phyloP scores from a whole-genome alignment of 164 flowering plant genomes.

The Magnolia officinalis region DNA sequence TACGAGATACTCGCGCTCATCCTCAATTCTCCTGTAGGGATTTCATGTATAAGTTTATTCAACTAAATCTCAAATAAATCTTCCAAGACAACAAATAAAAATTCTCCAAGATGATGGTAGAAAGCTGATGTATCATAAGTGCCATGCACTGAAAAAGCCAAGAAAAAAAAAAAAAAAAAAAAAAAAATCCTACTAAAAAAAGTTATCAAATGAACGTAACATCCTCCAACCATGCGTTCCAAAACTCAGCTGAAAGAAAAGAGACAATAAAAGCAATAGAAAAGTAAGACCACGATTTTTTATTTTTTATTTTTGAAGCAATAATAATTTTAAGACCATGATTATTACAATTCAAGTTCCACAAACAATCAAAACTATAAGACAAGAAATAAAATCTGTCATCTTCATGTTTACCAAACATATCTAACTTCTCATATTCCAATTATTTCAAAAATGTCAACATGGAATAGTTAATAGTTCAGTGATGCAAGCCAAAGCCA shows the following conservation, averaged over 20 bases:
- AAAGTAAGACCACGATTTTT: background rate
- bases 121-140: background rate
- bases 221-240: background rate
- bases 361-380: background rate
- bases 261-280: background rate
- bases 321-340: no score
- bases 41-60: background rate
- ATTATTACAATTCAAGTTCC: background rate
- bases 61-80: background rate
- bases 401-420: background rate
- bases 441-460: background rate
- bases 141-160: background rate
- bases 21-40: slow-evolving; percentile 53
- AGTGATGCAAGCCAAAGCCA: no score
- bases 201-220: background rate
- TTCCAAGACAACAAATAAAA: background rate
- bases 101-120: background rate
- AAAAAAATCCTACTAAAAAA: background rate
- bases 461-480: background rate
- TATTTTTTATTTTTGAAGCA: no score
- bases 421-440: background rate
- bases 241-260: background rate
- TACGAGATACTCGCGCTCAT: slow-evolving; percentile 82
- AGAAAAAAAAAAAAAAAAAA: background rate
- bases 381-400: background rate